Percentiles rank a stretch among this genome's conserved stretches.
Evolutionary conservation across 129 eudicot species (phyloP).

Genomic region (Artemisia annua): DNA sequence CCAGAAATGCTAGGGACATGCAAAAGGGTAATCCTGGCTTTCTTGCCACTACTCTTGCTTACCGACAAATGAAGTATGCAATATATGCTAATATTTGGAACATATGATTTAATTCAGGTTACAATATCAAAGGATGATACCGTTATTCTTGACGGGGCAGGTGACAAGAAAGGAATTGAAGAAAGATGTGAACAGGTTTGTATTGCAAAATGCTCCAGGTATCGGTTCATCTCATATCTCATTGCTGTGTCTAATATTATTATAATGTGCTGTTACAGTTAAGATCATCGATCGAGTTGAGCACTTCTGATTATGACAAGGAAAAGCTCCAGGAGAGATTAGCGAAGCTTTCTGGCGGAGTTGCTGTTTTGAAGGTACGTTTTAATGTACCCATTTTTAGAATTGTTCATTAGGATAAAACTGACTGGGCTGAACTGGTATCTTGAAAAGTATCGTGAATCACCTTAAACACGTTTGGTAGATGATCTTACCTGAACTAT

Average conservation of each 20-base stretch:
- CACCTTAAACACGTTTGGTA: neutral
- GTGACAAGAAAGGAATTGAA: slow-evolving; percentile 63
- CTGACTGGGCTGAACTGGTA: no score
- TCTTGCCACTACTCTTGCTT: neutral
- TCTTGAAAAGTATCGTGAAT: neutral
- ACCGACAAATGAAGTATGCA: neutral
- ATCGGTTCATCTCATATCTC: neutral
- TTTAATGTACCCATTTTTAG: neutral
- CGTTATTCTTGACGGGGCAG: slow-evolving; percentile 73
- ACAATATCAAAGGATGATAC: slow-evolving; percentile 72
- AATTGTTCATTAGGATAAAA: no score
- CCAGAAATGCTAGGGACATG: slow-evolving; percentile 66
- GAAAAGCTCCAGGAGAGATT: slow-evolving; percentile 68
- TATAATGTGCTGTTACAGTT: slow-evolving; percentile 26
- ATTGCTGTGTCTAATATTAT: neutral
- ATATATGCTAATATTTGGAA: slow-evolving; percentile 1
- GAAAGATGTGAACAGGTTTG: slow-evolving; percentile 78
- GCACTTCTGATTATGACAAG: slow-evolving; percentile 72
- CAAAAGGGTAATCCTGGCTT: slow-evolving; percentile 47
- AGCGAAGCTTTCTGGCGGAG: slow-evolving; percentile 80
- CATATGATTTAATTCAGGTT: slow-evolving; percentile 32
- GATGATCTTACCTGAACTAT: no score
- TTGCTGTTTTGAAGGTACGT: slow-evolving; percentile 68
- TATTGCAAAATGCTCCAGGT: neutral
- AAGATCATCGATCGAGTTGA: slow-evolving; percentile 52